phyloP scores from a whole-genome alignment of 768 basidiomycete species.

The Tricholoma matsutake region DNA sequence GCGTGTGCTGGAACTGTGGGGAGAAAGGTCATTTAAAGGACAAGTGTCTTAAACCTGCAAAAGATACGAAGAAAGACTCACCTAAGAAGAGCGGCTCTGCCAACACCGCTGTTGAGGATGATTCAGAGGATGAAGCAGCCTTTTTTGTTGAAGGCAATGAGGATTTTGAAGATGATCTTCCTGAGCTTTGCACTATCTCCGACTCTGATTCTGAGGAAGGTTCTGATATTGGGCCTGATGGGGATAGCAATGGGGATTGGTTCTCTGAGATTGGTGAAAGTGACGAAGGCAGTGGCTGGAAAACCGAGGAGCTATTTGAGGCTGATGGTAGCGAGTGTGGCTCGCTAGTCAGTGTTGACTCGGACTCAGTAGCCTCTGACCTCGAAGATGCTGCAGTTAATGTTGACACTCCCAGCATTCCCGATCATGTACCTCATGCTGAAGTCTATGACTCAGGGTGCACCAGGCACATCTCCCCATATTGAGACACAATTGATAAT shows the following conservation, averaged over 20 bases:
- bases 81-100: background rate
- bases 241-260: background rate
- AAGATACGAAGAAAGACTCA: conserved; percentile 12
- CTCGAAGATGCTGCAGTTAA: background rate
- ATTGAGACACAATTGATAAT: conserved; percentile 21
- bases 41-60: conserved; percentile 11
- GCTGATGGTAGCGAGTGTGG: too few relatives aligned
- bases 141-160: background rate
- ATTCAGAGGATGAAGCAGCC: conserved; percentile 6
- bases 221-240: background rate
- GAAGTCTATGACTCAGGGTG: background rate
- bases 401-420: background rate
- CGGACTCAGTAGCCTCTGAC: background rate
- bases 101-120: conserved; percentile 12
- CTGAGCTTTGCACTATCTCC: conserved; percentile 2
- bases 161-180: background rate
- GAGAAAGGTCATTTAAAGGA: too few relatives aligned
- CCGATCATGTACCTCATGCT: too few relatives aligned
- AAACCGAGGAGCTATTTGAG: too few relatives aligned
- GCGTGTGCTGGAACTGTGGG: background rate
- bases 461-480: background rate
- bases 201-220: background rate
- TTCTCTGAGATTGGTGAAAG: conserved; percentile 3
- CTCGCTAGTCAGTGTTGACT: too few relatives aligned
- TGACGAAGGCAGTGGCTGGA: background rate